Percentiles rank a stretch among this genome's conserved stretches.
Conservation (phyloP, 2,329 filamentous ascomycete species). For the Lecanosticta acicola region DNA sequence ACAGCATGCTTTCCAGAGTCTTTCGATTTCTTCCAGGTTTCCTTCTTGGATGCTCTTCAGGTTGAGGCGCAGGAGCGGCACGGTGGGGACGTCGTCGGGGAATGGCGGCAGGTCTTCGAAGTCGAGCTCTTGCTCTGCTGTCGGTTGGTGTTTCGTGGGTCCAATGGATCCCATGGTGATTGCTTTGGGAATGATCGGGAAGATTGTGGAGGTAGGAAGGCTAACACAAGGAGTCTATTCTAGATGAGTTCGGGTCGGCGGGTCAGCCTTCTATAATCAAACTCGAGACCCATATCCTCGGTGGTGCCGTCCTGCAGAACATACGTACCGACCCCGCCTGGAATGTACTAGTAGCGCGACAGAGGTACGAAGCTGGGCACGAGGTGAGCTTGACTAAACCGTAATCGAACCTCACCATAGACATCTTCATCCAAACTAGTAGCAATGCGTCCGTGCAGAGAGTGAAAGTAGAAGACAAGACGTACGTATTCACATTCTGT, state of each 20-base stretch:
- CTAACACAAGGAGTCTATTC: too few relatives aligned
- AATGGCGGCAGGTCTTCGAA: slow-evolving; percentile 34
- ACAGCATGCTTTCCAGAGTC: slow-evolving; percentile 30
- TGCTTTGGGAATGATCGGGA: background rate
- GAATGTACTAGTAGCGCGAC: background rate
- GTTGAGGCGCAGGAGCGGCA: slow-evolving; percentile 41
- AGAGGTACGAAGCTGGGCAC: too few relatives aligned
- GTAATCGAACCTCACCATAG: background rate
- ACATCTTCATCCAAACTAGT: too few relatives aligned
- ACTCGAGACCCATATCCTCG: background rate
- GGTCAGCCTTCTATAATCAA: background rate
- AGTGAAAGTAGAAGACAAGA: background rate
- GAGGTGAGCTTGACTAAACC: background rate
- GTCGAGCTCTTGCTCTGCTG: slow-evolving; percentile 9
- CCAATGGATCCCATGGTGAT: slow-evolving; percentile 7
- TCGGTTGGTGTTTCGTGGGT: background rate
- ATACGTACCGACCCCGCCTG: background rate
- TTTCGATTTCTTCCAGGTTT: slow-evolving; percentile 33
- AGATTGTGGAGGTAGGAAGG: too few relatives aligned
- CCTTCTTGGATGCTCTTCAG: slow-evolving; percentile 35
- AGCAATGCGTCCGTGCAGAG: too few relatives aligned
- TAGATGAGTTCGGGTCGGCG: too few relatives aligned
- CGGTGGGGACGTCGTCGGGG: slow-evolving; percentile 38
- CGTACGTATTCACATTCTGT: slow-evolving; percentile 1
- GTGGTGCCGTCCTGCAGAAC: background rate